Percentiles rank a stretch among this genome's conserved stretches.
phyloP scores from a whole-genome alignment of 192 early-diverging fungal species.

The Umbelopsis ramanniana region DNA sequence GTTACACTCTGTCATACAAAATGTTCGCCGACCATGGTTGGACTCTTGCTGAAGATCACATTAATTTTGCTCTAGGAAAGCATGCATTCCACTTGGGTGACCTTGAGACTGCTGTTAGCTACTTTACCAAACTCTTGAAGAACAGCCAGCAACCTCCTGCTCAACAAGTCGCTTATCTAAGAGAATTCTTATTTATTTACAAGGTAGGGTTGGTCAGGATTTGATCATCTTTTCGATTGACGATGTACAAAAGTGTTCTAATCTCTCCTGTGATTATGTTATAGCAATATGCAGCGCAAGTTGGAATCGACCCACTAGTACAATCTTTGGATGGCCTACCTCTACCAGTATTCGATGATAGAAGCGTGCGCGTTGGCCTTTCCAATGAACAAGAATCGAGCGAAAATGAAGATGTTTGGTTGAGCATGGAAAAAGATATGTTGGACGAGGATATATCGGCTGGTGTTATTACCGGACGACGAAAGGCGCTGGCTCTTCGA shows the following conservation, averaged over 20 bases:
- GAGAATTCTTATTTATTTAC: constrained; percentile 81
- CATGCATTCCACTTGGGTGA: constrained; percentile 79
- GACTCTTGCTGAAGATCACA: constrained; percentile 86
- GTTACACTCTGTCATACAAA: constrained; percentile 66
- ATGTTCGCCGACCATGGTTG: constrained; percentile 67
- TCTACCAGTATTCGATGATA: constrained; percentile 64
- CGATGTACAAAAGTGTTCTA: no score
- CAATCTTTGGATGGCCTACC: constrained; percentile 56
- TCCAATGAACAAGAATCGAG: constrained; percentile 63
- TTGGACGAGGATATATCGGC: constrained; percentile 55
- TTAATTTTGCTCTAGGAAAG: constrained; percentile 85
- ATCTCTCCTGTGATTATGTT: not conserved
- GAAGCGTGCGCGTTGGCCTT: constrained; percentile 56
- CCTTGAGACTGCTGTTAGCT: constrained; percentile 73
- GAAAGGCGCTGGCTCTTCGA: constrained; percentile 34
- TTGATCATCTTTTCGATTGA: no score
- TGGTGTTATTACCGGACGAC: constrained; percentile 34
- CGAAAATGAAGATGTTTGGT: constrained; percentile 70
- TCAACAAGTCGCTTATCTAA: constrained; percentile 71
- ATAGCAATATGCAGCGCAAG: constrained; percentile 53
- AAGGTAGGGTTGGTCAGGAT: constrained; percentile 46
- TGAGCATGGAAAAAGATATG: constrained; percentile 68
- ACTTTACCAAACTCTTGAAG: constrained; percentile 79
- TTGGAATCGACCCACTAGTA: constrained; percentile 50
- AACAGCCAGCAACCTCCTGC: constrained; percentile 64